These are phyloP conservation scores for Drosera spatulata DNA, from an alignment of 179 eudicot genomes.

Conservation along the genomic window DNA sequence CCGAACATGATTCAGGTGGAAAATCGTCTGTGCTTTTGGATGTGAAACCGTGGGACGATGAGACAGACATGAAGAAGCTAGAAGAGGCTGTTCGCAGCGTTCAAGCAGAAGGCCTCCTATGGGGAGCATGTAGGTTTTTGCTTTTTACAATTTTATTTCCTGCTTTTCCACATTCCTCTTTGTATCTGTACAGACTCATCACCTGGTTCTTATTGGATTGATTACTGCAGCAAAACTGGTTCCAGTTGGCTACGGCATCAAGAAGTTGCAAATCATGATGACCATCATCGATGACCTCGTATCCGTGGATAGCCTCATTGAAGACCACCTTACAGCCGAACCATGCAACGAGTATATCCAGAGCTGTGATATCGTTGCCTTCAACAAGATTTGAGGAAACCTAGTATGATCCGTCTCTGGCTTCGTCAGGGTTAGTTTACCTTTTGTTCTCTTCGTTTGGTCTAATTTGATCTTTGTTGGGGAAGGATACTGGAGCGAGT, in stretches of 20 bases:
- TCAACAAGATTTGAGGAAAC: constrained; percentile 17
- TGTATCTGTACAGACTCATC: neutral
- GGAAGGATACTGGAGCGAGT: too few relatives aligned
- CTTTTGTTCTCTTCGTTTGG: too few relatives aligned
- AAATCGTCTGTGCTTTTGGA: constrained; percentile 96
- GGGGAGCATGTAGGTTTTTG: constrained; percentile 87
- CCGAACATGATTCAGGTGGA: constrained; percentile 40
- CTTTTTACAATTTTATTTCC: neutral
- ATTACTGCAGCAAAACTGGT: constrained; percentile 68
- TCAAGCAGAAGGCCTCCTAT: constrained; percentile 67
- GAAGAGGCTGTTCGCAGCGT: constrained; percentile 92
- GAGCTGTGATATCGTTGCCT: constrained; percentile 72
- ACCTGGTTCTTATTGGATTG: neutral
- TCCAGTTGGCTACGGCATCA: constrained; percentile 91
- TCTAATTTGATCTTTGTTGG: too few relatives aligned
- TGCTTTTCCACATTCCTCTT: neutral
- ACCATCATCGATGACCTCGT: constrained; percentile 92
- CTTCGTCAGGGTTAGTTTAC: neutral
- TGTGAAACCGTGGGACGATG: constrained; percentile 99
- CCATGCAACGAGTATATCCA: constrained; percentile 78
- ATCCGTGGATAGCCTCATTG: constrained; percentile 72
- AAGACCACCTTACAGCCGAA: constrained; percentile 62
- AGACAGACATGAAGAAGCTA: constrained; percentile 95
- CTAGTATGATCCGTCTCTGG: neutral
- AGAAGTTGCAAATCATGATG: constrained; percentile 84